Percentiles rank a stretch among this genome's conserved stretches.
These are phyloP conservation scores for Panellus pusillus DNA, from an alignment of 768 basidiomycete genomes.

Conservation along the genomic window DNA sequence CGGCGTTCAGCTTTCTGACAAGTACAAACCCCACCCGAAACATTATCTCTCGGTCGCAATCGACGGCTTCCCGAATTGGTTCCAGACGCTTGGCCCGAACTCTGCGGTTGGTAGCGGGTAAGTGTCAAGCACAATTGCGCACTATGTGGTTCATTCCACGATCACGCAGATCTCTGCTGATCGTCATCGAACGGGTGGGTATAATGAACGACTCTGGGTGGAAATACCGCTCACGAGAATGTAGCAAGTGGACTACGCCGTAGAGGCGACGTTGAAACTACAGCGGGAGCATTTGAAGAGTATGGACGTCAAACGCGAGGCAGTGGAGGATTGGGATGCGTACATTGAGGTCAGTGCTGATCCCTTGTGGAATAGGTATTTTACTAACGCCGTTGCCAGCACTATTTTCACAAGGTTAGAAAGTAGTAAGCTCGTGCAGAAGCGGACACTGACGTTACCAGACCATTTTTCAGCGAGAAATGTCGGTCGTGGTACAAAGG, in stretches of 20 bases:
- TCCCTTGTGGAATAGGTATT: background rate
- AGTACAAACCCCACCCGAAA: conserved; percentile 53
- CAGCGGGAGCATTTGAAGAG: conserved; percentile 63
- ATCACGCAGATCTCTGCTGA: conserved; percentile 47
- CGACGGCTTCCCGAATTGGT: conserved; percentile 72
- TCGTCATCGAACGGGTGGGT: conserved; percentile 46
- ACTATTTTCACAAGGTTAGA: conserved; percentile 36
- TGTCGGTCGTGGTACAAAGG: conserved; percentile 68
- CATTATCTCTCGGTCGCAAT: conserved; percentile 61
- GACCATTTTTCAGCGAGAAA: conserved; percentile 59
- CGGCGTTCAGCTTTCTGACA: conserved; percentile 52
- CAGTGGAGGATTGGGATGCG: conserved; percentile 61
- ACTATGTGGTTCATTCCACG: background rate
- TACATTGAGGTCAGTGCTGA: conserved; percentile 49
- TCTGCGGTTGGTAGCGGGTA: conserved; percentile 40
- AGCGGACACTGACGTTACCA: conserved; percentile 18
- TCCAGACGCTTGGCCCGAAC: conserved; percentile 58
- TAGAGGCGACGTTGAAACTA: conserved; percentile 55
- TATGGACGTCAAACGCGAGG: conserved; percentile 58
- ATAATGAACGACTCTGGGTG: no score
- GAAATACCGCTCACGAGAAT: background rate
- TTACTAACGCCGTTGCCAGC: conserved; percentile 1
- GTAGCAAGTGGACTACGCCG: conserved; percentile 55
- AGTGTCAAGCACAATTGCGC: background rate
- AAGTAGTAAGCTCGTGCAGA: conserved; percentile 30